Evolutionary conservation across 371 early-diverging fungal genomes (phyloP).

Genomic region (Thermomucor indicae-seudaticae): DNA sequence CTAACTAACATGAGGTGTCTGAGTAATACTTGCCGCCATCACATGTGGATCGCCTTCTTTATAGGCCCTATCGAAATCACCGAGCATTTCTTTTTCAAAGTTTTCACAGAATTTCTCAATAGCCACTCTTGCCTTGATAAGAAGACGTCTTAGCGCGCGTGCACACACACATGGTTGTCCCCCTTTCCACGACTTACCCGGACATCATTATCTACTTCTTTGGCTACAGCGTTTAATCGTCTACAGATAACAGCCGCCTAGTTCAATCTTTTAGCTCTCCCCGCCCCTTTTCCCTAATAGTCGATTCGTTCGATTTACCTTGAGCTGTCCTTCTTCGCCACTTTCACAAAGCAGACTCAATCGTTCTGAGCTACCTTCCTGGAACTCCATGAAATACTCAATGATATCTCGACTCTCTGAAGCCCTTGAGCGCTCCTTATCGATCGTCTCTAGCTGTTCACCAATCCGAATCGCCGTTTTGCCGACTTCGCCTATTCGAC

Average conservation of each 20-base stretch:
- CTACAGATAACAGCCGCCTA: slow-evolving; percentile 85
- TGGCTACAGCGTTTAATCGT: slow-evolving; percentile 80
- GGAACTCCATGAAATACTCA: slow-evolving; percentile 87
- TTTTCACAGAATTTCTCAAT: slow-evolving; percentile 92
- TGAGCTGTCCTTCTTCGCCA: slow-evolving; percentile 83
- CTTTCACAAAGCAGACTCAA: slow-evolving; percentile 70
- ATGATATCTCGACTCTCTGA: slow-evolving; percentile 87
- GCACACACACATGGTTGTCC: background rate
- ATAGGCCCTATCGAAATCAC: slow-evolving; percentile 85
- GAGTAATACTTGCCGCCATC: slow-evolving; percentile 53
- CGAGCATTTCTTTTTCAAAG: slow-evolving; percentile 85
- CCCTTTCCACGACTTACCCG: slow-evolving; percentile 38
- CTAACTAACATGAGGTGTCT: background rate
- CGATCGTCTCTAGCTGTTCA: slow-evolving; percentile 93
- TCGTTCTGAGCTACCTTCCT: slow-evolving; percentile 65
- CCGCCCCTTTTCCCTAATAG: background rate
- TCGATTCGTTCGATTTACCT: slow-evolving; percentile 60
- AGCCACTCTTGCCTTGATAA: slow-evolving; percentile 57
- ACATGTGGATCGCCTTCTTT: slow-evolving; percentile 57
- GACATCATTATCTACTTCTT: slow-evolving; percentile 83
- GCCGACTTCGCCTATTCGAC: slow-evolving; percentile 87
- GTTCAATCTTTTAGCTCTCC: background rate
- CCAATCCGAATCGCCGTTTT: slow-evolving; percentile 95
- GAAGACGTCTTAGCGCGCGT: too few species aligned
- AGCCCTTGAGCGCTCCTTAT: slow-evolving; percentile 85